Percentiles rank a stretch among this genome's conserved stretches.
These are phyloP conservation scores for Protomyces macrosporus DNA, from an alignment of 1,139 yeast genomes.

Conservation along the genomic window DNA sequence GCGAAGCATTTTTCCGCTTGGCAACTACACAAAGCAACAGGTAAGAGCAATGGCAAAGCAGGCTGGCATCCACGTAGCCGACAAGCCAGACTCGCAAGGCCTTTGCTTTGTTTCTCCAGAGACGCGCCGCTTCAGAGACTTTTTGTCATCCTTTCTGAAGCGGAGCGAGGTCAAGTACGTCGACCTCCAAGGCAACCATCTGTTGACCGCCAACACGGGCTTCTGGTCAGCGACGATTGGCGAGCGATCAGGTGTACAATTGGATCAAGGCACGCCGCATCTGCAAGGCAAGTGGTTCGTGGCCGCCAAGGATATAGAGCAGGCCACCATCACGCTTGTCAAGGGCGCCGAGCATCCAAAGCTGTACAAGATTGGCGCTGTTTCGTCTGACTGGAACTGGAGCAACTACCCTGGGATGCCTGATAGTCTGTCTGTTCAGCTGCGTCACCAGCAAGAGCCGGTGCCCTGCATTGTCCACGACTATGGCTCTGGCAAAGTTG, in stretches of 20 bases:
- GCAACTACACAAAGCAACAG: slow-evolving; percentile 67
- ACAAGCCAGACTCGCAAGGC: slow-evolving; percentile 90
- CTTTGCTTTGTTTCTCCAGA: slow-evolving; percentile 80
- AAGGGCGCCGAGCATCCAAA: slow-evolving; percentile 61
- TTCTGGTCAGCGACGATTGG: slow-evolving; percentile 94
- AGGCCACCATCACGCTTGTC: slow-evolving; percentile 74
- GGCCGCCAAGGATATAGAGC: slow-evolving; percentile 56
- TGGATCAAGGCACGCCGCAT: slow-evolving; percentile 81
- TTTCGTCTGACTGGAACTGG: slow-evolving; percentile 19
- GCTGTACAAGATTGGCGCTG: slow-evolving; percentile 44
- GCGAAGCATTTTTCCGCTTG: slow-evolving; percentile 68
- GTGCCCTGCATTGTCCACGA: slow-evolving; percentile 37
- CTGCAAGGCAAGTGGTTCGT: slow-evolving; percentile 84
- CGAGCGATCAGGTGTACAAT: slow-evolving; percentile 67
- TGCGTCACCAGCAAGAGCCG: slow-evolving; percentile 22
- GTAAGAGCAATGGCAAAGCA: slow-evolving; percentile 61
- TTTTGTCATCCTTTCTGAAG: slow-evolving; percentile 66
- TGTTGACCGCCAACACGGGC: slow-evolving; percentile 78
- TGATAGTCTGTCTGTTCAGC: slow-evolving; percentile 19
- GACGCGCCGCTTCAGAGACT: slow-evolving; percentile 58
- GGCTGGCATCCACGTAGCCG: slow-evolving; percentile 55
- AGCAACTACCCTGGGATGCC: slow-evolving; percentile 9
- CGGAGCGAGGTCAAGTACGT: slow-evolving; percentile 73
- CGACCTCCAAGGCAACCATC: slow-evolving; percentile 52
- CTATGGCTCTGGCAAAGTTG: slow-evolving; percentile 31